Base-by-base conservation (phyloP, 2,329 filamentous ascomycete genomes). In the Claviceps sorghi region DNA sequence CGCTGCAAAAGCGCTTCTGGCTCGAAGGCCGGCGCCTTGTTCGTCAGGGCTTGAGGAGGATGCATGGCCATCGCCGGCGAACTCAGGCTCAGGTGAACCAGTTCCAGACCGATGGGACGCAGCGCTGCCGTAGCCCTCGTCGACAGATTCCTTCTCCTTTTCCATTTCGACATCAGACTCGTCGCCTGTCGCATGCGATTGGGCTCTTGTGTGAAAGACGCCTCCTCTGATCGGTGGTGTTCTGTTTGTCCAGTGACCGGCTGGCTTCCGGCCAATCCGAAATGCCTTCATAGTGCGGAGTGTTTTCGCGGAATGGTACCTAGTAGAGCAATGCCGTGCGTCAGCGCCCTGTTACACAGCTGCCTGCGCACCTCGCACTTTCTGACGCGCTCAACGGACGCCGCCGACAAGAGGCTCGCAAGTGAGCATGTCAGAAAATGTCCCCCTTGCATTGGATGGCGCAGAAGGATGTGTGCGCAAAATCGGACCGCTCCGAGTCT, bases 211-310 rank as follows among this genome's bases (percentile, higher is more conserved):
- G 21, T 54, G 48, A 43, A 58, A 58, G 34, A 73, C 60, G 45
- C 72, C 72, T 42, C 74, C 72, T 61, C 75, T 71, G 55, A 83
- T 81, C 57, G 80, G 80, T 52, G 80, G 79, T 57, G 73, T 75
- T 58, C 75, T 69, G 65, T 79, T 80, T 55, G 67, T 65, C 79
- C 79, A 83, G 40, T 72, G 72, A 56, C 74, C 71, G 52, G 66
- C 60, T 47, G 76, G 68, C 61, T 72, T 74, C 59, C 72, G 74
- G 58, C 79, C 80, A 58, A 83, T 79, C 58, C 76, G 77, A 65
- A 74, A 81, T 58, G 73, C 72, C 62, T 73, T 76, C 77, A 83
- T 81, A 49, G 73, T 74, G 48, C 70, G 68, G 32, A 80, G 63
- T 15, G 78, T 78, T 51, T 69, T 65, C 42, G 68, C 65, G 41